These are phyloP conservation scores for Castanopsis chinensis DNA, from an alignment of 306 rosid species.

Conservation along the genomic window DNA sequence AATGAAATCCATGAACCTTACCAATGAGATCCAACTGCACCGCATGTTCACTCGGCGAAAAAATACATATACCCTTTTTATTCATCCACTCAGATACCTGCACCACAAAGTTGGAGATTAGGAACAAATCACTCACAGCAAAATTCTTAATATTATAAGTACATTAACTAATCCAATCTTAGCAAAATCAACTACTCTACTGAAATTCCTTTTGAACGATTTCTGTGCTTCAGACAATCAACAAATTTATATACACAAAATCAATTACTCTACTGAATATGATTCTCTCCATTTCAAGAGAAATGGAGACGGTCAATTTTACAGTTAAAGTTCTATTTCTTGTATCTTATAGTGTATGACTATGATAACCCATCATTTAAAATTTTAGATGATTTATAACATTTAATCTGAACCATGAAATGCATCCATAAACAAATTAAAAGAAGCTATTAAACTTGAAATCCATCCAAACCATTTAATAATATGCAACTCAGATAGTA, in stretches of 20 bases:
- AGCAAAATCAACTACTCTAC: background rate
- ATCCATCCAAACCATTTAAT: background rate
- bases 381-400: no score
- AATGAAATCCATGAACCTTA: slow-evolving; percentile 54
- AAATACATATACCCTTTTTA: slow-evolving; percentile 63
- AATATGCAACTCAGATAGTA: background rate
- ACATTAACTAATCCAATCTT: background rate
- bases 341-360: no score
- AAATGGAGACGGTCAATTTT: no score
- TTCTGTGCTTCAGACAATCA: no score
- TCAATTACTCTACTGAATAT: no score
- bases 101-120: slow-evolving; percentile 15
- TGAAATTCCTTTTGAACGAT: no score
- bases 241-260: no score
- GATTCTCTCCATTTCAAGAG: no score
- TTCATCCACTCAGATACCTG: slow-evolving; percentile 94
- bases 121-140: background rate
- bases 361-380: no score
- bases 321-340: no score
- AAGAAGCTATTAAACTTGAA: background rate
- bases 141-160: background rate
- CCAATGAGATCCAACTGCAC: slow-evolving; percentile 87
- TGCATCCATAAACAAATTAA: background rate
- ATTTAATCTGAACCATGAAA: no score
- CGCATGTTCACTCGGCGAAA: slow-evolving; percentile 59